Conservation (phyloP, 352 stramenopile genomes). For the Pseudoperonospora humuli region DNA sequence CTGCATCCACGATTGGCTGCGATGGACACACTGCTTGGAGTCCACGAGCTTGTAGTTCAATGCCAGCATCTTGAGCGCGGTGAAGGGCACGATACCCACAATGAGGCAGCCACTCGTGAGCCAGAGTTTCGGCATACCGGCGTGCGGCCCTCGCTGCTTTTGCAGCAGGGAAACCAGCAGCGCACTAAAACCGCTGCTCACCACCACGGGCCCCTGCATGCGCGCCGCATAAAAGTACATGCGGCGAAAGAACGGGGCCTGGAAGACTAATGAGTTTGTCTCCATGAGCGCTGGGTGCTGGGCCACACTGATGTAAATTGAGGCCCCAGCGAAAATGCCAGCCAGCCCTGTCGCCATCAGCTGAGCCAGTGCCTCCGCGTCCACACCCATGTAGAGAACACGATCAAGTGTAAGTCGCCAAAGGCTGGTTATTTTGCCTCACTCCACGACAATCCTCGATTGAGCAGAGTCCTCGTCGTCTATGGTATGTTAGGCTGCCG, state of each 20-base stretch:
- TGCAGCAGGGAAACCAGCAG: conserved; percentile 42
- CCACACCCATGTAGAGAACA: conserved; percentile 24
- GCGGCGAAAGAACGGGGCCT: conserved; percentile 64
- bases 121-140: conserved; percentile 43
- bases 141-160: conserved; percentile 15
- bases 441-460: neutral
- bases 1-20: conserved; percentile 41
- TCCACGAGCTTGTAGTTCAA: conserved; percentile 58
- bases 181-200: conserved; percentile 46
- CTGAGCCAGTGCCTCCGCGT: conserved; percentile 56
- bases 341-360: conserved; percentile 48
- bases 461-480: too few species aligned
- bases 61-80: conserved; percentile 52
- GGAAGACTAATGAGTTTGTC: conserved; percentile 42
- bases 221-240: conserved; percentile 74
- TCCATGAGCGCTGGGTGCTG: conserved; percentile 67
- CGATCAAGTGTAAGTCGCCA: neutral
- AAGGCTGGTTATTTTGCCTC: neutral
- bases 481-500: too few species aligned
- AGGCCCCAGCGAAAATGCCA: conserved; percentile 59
- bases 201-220: conserved; percentile 48
- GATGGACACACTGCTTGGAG: conserved; percentile 28
- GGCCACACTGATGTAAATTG: conserved; percentile 61
- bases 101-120: conserved; percentile 49
- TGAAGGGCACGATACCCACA: conserved; percentile 55